Evolutionary conservation across 768 basidiomycete species (phyloP).

Genomic region (Trametes elegans): DNA sequence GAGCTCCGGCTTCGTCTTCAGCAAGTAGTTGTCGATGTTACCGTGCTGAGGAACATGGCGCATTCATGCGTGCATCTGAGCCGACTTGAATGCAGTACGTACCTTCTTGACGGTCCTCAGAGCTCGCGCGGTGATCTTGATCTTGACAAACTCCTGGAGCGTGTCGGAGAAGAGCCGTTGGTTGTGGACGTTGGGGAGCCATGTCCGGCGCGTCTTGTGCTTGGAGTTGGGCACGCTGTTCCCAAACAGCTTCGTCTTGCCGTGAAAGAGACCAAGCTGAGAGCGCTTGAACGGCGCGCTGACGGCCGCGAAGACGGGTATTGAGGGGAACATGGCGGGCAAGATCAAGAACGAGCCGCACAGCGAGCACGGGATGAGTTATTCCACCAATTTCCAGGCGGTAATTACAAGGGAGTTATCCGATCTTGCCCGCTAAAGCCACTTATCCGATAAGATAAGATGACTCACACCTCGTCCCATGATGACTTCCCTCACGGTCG

Average conservation of each 20-base stretch:
- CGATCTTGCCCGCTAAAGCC: background rate
- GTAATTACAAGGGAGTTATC: background rate
- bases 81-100: background rate
- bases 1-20: conserved; percentile 37
- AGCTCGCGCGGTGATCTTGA: conserved; percentile 76
- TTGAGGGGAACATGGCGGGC: conserved; percentile 36
- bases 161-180: conserved; percentile 72
- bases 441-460: conserved; percentile 17
- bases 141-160: conserved; percentile 51
- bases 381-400: background rate
- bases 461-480: background rate
- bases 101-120: conserved; percentile 86
- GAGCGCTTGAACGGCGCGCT: conserved; percentile 79
- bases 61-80: background rate
- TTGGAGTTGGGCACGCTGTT: conserved; percentile 91
- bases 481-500: background rate
- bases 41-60: conserved; percentile 23
- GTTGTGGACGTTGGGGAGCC: conserved; percentile 84
- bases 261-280: conserved; percentile 80
- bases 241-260: conserved; percentile 74
- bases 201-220: conserved; percentile 82
- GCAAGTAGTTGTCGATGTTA: conserved; percentile 41
- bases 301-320: conserved; percentile 32
- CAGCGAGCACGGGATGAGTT: background rate
- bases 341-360: background rate